phyloP scores from a whole-genome alignment of 2,329 filamentous ascomycete species.

The Diatrype stigma region DNA sequence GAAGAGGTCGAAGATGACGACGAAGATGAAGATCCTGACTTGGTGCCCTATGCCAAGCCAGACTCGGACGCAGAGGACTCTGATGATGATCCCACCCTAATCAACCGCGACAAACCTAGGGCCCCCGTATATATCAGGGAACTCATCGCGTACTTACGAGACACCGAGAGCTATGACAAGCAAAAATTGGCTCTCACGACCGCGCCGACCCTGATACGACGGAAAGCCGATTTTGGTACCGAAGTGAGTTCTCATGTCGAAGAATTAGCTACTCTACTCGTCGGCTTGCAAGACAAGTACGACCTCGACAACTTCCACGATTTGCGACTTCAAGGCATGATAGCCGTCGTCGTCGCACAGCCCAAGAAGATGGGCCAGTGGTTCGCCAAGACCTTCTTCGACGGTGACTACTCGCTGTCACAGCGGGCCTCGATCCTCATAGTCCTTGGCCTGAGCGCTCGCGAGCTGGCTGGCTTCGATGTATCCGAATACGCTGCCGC shows the following conservation, averaged over 20 bases:
- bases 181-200: conserved; percentile 75
- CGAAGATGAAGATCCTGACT: conserved; percentile 58
- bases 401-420: conserved; percentile 83
- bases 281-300: conserved; percentile 80
- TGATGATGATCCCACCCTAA: conserved; percentile 84
- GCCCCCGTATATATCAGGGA: conserved; percentile 90
- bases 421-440: conserved; percentile 81
- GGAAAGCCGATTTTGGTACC: conserved; percentile 82
- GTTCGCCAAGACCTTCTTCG: conserved; percentile 82
- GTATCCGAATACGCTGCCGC: conserved; percentile 46
- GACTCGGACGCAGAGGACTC: conserved; percentile 87
- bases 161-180: conserved; percentile 78
- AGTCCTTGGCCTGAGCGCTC: conserved; percentile 73
- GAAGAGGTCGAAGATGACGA: conserved; percentile 63
- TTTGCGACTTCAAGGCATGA: conserved; percentile 72
- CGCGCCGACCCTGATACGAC: conserved; percentile 75
- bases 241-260: conserved; percentile 82
- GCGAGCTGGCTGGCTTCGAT: conserved; percentile 79
- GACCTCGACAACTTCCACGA: conserved; percentile 76
- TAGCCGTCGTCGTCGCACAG: conserved; percentile 73
- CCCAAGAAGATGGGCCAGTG: conserved; percentile 76
- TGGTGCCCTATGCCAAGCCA: conserved; percentile 78
- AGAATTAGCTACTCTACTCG: conserved; percentile 71
- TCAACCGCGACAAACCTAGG: conserved; percentile 76
- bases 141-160: conserved; percentile 71